Evolutionary conservation across 768 basidiomycete genomes (phyloP).

Genomic region (Dendrothele bispora): DNA sequence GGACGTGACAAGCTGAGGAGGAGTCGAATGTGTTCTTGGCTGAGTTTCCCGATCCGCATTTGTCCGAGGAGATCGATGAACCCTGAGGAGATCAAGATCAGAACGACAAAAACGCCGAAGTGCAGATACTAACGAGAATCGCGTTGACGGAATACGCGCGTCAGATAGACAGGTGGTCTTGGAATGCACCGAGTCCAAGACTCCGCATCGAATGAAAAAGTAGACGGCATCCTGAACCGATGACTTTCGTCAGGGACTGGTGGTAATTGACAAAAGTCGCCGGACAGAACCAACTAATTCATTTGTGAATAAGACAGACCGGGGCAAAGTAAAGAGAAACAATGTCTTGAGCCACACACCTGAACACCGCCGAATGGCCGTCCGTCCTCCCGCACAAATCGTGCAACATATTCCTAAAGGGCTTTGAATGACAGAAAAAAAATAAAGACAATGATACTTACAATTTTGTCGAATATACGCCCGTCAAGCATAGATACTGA

Average conservation of each 20-base stretch:
- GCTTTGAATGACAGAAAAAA: slow-evolving; percentile 26
- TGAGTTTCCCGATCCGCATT: slow-evolving; percentile 75
- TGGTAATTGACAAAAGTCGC: slow-evolving; percentile 82
- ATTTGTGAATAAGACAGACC: not conserved
- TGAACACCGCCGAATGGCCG: slow-evolving; percentile 72
- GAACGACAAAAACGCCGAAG: not conserved
- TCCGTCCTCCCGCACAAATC: slow-evolving; percentile 36
- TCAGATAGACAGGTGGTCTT: slow-evolving; percentile 43
- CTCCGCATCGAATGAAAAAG: slow-evolving; percentile 66
- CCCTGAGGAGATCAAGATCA: not conserved
- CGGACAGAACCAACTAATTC: slow-evolving; percentile 69
- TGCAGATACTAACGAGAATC: slow-evolving; percentile 29
- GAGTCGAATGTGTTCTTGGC: slow-evolving; percentile 47
- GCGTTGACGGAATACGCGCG: slow-evolving; percentile 72
- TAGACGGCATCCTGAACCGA: slow-evolving; percentile 41
- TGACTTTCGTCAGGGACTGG: slow-evolving; percentile 55
- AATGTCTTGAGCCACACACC: slow-evolving; percentile 24
- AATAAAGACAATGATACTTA: slow-evolving; percentile 32
- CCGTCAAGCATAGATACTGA: slow-evolving; percentile 79
- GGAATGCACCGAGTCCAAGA: slow-evolving; percentile 59
- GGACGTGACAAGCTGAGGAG: slow-evolving; percentile 59
- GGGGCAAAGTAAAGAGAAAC: not conserved
- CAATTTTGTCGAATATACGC: slow-evolving; percentile 67
- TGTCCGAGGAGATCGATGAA: slow-evolving; percentile 71
- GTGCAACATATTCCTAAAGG: slow-evolving; percentile 37